These are phyloP conservation scores for Papiliotrema laurentii DNA, from an alignment of 1,284 basidiomycete genomes.

Conservation along the genomic window DNA sequence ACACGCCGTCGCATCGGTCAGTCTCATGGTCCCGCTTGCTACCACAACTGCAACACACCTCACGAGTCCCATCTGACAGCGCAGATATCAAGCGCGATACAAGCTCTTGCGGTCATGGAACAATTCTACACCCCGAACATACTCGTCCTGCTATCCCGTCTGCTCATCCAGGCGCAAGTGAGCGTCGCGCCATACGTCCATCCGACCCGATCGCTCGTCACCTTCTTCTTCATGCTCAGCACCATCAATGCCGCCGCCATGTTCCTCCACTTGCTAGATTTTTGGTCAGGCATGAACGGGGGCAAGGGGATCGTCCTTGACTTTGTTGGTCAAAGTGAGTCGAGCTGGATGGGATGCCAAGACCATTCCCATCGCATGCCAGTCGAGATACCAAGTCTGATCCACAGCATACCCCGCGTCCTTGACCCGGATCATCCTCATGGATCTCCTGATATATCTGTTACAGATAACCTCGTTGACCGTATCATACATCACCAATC, in stretches of 20 bases:
- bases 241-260: constrained; percentile 27
- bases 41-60: not conserved
- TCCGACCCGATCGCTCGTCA: constrained; percentile 31
- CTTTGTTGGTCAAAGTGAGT: constrained; percentile 43
- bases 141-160: constrained; percentile 33
- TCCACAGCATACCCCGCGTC: constrained; percentile 29
- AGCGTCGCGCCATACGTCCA: constrained; percentile 32
- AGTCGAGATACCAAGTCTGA: not conserved
- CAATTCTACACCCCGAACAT: constrained; percentile 42
- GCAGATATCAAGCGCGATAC: constrained; percentile 32
- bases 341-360: too few species aligned
- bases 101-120: constrained; percentile 35
- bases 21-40: constrained; percentile 7
- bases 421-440: constrained; percentile 30
- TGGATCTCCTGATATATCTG: constrained; percentile 36
- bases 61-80: not conserved
- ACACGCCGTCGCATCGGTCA: constrained; percentile 38
- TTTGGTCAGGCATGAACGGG: constrained; percentile 24
- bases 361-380: not conserved
- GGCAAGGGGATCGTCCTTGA: constrained; percentile 39
- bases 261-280: constrained; percentile 37
- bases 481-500: constrained; percentile 32
- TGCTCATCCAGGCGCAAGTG: constrained; percentile 35
- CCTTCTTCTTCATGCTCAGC: constrained; percentile 25
- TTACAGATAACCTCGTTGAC: constrained; percentile 34